phyloP scores from a whole-genome alignment of 2,329 filamentous ascomycete genomes.

The Colletotrichum trifolii region DNA sequence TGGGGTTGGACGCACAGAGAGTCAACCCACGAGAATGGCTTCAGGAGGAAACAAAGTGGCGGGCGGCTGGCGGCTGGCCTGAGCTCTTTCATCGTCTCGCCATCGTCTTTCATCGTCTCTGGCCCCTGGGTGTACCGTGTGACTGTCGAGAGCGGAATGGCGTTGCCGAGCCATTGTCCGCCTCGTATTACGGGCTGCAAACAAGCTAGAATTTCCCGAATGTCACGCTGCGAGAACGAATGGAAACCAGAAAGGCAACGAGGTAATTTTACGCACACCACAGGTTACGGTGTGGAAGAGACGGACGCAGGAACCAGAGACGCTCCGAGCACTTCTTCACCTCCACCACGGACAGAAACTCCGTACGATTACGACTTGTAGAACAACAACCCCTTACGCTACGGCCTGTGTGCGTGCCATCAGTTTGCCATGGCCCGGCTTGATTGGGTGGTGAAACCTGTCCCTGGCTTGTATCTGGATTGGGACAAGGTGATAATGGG shows the following conservation, averaged over 20 bases:
- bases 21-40: too few relatives aligned
- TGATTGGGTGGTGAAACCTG: slow-evolving; percentile 19
- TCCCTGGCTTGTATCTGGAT: neutral
- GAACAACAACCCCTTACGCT: too few relatives aligned
- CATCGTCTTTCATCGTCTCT: too few relatives aligned
- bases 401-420: slow-evolving; percentile 11
- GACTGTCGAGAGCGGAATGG: neutral
- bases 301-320: slow-evolving; percentile 30
- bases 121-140: too few relatives aligned
- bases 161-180: slow-evolving; percentile 11
- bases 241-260: neutral
- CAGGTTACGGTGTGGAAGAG: neutral
- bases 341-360: neutral
- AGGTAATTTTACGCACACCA: too few relatives aligned
- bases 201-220: slow-evolving; percentile 6
- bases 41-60: too few relatives aligned
- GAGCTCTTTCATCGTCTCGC: too few relatives aligned
- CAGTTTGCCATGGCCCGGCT: slow-evolving; percentile 20
- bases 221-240: slow-evolving; percentile 9
- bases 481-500: slow-evolving; percentile 1
- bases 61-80: too few relatives aligned
- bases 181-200: slow-evolving; percentile 20
- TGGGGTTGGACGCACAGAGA: too few relatives aligned
- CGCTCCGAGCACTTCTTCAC: slow-evolving; percentile 7
- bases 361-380: too few relatives aligned